Base-by-base conservation (phyloP, 2,329 filamentous ascomycete genomes). In the Epichloe sibirici region DNA sequence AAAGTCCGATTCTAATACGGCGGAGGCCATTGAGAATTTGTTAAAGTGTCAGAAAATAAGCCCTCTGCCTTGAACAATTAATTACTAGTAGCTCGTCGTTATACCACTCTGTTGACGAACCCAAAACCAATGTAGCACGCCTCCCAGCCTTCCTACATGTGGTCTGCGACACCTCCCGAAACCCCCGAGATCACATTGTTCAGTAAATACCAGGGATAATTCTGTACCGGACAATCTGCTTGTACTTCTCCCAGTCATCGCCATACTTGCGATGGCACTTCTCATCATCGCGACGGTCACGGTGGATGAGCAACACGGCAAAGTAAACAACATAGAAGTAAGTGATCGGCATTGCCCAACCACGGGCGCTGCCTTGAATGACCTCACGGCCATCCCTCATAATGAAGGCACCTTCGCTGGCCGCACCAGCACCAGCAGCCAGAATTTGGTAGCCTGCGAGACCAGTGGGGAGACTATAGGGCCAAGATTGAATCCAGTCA, bases 271-370 rank as follows among this genome's bases (percentile, higher is more conserved):
- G 79, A 57, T 79, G 75, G 69, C 91, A 97, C 75, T 95, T 95
- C 66, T 88, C 86, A 60, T 96, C 90, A 60, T 97, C 91, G 51
- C 91, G 79, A 54, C 82, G 74, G 65, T 95, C 90, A 21, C 91
- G 85, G 66, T 96, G 91, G 51, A 96, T 74, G 11, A 97, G 76
- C 56, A 97, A 71, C 12, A 95, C 72, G 3, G 83, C 90, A 71
- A 97, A 96, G 73, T 96, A 97, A 7, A 95, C 62, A 60, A 96
- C 77, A 71, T 94, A 97, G 66, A 96, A 96, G 73, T 96, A 97
- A 0, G 90, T 95, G 59, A 96, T 80, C 45, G 90, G 73, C 70
- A 90, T 90, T 46, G 86, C 90, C 80, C 86, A 95, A 23, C 89
- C 90, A 60, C 78, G 81, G 35, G 87, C 84, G 28, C 83, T 81